phyloP scores from a whole-genome alignment of 2,329 filamentous ascomycete genomes.

The Aspergillus jensenii region DNA sequence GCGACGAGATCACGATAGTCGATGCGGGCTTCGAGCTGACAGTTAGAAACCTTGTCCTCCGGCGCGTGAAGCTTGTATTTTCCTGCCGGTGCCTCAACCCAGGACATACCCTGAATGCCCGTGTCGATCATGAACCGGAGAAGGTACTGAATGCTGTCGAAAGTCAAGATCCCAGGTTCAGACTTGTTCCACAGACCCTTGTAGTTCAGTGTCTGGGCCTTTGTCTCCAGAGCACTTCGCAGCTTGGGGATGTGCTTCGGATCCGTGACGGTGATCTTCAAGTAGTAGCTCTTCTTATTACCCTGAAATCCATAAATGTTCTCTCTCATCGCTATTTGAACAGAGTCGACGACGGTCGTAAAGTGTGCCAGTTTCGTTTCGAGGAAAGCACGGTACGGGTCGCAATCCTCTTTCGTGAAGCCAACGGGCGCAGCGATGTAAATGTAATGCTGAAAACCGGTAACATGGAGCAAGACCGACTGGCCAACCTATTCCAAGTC shows the following conservation, averaged over 20 bases:
- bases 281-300: conserved; percentile 84
- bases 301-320: conserved; percentile 94
- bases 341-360: conserved; percentile 72
- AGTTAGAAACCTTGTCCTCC: conserved; percentile 77
- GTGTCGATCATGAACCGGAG: conserved; percentile 98
- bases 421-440: conserved; percentile 84
- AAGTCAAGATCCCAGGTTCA: conserved; percentile 76
- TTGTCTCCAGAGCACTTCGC: conserved; percentile 71
- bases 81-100: conserved; percentile 80
- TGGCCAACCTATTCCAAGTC: conserved; percentile 61
- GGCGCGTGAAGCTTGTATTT: conserved; percentile 70
- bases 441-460: conserved; percentile 92
- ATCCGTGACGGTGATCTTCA: conserved; percentile 91
- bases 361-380: conserved; percentile 75
- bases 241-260: conserved; percentile 79
- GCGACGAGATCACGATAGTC: conserved; percentile 81
- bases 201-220: conserved; percentile 70
- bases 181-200: conserved; percentile 80
- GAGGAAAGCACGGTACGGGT: conserved; percentile 74
- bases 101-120: conserved; percentile 92
- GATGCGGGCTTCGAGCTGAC: conserved; percentile 90
- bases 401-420: conserved; percentile 77
- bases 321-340: conserved; percentile 79
- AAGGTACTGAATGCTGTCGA: conserved; percentile 94
- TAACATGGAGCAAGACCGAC: conserved; percentile 92